phyloP scores from a whole-genome alignment of 139 green algal species.

The Zygnema cylindricum region DNA sequence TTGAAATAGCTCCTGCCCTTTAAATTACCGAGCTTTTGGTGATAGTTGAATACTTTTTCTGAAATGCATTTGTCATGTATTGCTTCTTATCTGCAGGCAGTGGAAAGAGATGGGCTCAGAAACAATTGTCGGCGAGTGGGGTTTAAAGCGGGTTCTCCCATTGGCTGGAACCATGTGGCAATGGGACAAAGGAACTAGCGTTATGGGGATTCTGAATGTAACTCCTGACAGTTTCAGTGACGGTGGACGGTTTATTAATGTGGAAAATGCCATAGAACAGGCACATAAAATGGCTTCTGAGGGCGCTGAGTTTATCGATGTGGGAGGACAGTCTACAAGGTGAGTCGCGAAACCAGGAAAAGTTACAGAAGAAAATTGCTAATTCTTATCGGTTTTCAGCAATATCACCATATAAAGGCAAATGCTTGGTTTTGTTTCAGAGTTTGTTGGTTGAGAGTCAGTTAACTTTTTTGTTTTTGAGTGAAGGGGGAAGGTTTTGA shows the following conservation, averaged over 20 bases:
- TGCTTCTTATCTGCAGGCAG: not conserved
- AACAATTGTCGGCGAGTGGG: constrained; percentile 38
- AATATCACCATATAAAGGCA: too few species aligned
- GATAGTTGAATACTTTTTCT: too few species aligned
- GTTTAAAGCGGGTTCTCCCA: constrained; percentile 67
- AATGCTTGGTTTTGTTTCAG: too few species aligned
- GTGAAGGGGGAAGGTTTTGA: too few species aligned
- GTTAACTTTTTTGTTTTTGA: too few species aligned
- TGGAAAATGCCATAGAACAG: constrained; percentile 64
- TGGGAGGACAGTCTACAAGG: constrained; percentile 94
- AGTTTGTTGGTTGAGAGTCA: too few species aligned
- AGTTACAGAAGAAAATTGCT: too few species aligned
- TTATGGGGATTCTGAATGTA: constrained; percentile 97
- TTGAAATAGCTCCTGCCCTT: too few species aligned
- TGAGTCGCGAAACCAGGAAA: constrained; percentile 72
- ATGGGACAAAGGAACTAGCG: constrained; percentile 60
- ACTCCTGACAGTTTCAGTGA: constrained; percentile 97
- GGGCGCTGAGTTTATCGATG: constrained; percentile 87
- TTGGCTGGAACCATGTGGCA: constrained; percentile 50
- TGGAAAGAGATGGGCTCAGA: constrained; percentile 62
- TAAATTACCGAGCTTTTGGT: too few species aligned
- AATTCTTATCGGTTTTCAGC: too few species aligned
- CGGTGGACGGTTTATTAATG: constrained; percentile 65
- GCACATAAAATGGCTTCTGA: constrained; percentile 76
- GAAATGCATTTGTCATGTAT: too few species aligned